Base-by-base conservation (phyloP, 73 alveolate genomes). In the Effrenium voratum region DNA sequence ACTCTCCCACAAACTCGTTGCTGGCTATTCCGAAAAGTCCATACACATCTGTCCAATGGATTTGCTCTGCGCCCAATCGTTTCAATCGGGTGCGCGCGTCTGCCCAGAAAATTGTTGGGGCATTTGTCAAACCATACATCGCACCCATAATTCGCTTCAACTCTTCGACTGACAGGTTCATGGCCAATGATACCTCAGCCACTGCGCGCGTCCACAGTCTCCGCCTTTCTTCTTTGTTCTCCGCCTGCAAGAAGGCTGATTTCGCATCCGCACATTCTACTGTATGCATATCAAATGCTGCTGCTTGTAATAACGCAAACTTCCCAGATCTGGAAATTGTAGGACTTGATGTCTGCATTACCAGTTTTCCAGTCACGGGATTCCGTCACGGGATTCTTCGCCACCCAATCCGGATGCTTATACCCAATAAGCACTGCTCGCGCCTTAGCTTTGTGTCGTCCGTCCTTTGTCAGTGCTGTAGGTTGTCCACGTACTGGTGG, bases 231-330 rank as follows among this genome's bases (percentile, higher is more conserved):
- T 87, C 95, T 2, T 32, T 19, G 28, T 63, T 44, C 24, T 60
- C 95, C 5, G 96, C 96, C 52, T 88, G 86, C 6, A 88, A 44
- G 30, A 88, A 66, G 81, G 96, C 86, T 1, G 47, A 22, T 55
- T 88, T 88, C 1, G 86, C 86, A 46, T 88, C 96, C 34, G 92
- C 72, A 24, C 50, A 45, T n/a, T 88, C 86, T 55, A 88, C 34
- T 28, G 1, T 15, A 88, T 88, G 95, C 8, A 12, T 30, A 15
- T 88, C 96, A 26, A 88, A 88, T 24, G 86, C 96, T 26, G 66
- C 66, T 5, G 96, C 3, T 32, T 88, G 86, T 38, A 88, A 19
- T 1, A 88, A 34, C 30, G 66, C 0, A 32, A 66, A 12, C n/a
- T 45, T 26, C 2, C 85, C 86, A 0, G 46, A 19, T 15, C 86